These are phyloP conservation scores for Tribonema minus DNA, from an alignment of 108 stramenopile species.

Conservation along the genomic window DNA sequence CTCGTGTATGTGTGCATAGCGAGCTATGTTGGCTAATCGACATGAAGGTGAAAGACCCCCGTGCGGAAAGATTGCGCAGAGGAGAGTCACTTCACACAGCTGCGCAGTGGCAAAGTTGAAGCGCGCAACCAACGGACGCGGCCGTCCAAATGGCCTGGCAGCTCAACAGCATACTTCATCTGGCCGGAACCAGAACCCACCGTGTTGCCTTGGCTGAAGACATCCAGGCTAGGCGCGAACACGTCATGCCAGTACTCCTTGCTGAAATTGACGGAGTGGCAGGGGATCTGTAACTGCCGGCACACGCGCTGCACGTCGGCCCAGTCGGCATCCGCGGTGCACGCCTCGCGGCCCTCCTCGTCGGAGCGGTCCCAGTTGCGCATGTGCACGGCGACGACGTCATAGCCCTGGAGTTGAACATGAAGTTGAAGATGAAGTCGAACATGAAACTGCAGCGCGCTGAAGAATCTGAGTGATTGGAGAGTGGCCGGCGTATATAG, in stretches of 20 bases:
- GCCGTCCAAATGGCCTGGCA: too few relatives aligned
- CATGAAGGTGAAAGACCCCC: too few relatives aligned
- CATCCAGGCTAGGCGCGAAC: slow-evolving; percentile 77
- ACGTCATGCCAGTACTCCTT: slow-evolving; percentile 85
- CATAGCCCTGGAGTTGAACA: slow-evolving; percentile 32
- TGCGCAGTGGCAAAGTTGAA: too few relatives aligned
- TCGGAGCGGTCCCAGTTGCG: slow-evolving; percentile 57
- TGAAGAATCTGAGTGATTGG: neutral
- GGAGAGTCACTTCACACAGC: too few relatives aligned
- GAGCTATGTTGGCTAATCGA: too few relatives aligned
- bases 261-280: slow-evolving; percentile 60
- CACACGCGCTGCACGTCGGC: slow-evolving; percentile 75
- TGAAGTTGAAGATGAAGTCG: neutral
- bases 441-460: too few relatives aligned
- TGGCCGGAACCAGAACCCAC: too few relatives aligned
- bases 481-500: too few relatives aligned
- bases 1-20: too few relatives aligned
- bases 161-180: too few relatives aligned
- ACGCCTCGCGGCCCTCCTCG: slow-evolving; percentile 41
- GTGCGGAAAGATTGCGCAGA: too few relatives aligned
- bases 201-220: slow-evolving; percentile 46
- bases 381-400: slow-evolving; percentile 58
- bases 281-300: slow-evolving; percentile 66
- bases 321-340: slow-evolving; percentile 68
- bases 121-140: too few relatives aligned